Conservation (phyloP, 2,329 filamentous ascomycete species). For the Fusarium torulosum region DNA sequence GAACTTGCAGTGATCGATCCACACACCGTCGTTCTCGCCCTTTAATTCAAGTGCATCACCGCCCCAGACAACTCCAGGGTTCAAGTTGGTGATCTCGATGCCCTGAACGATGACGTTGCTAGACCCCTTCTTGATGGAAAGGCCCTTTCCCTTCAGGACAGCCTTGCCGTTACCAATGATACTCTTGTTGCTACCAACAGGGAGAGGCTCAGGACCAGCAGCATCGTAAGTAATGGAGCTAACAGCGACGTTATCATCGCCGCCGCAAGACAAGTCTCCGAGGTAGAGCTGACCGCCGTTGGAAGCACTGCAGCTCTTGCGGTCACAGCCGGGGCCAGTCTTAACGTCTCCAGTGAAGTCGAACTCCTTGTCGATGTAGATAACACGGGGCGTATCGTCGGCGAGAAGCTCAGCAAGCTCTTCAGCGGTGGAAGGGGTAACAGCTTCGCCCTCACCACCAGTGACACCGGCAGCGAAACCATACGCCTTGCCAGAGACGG, state of each 20-base stretch:
- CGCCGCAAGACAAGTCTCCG: slow-evolving; percentile 47
- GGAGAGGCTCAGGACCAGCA: slow-evolving; percentile 41
- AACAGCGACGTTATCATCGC: slow-evolving; percentile 41
- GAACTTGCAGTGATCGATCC: slow-evolving; percentile 55
- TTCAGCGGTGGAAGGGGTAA: slow-evolving; percentile 58
- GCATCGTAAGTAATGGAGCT: slow-evolving; percentile 48
- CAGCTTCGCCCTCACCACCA: slow-evolving; percentile 61
- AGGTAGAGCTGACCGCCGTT: slow-evolving; percentile 50
- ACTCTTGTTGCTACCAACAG: slow-evolving; percentile 50
- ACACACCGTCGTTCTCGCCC: slow-evolving; percentile 49
- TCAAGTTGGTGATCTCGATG: slow-evolving; percentile 60
- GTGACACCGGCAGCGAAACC: slow-evolving; percentile 58
- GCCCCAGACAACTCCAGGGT: slow-evolving; percentile 52
- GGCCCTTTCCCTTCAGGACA: slow-evolving; percentile 54
- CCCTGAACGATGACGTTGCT: slow-evolving; percentile 66
- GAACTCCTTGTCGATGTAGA: slow-evolving; percentile 46
- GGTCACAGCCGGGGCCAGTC: slow-evolving; percentile 46
- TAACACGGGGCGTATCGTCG: slow-evolving; percentile 46
- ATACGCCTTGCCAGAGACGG: slow-evolving; percentile 49
- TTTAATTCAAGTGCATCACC: slow-evolving; percentile 56
- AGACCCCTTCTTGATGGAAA: slow-evolving; percentile 58
- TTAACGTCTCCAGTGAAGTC: slow-evolving; percentile 47
- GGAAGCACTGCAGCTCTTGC: slow-evolving; percentile 47
- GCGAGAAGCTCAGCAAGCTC: slow-evolving; percentile 56
- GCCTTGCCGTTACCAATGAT: slow-evolving; percentile 47